Base-by-base conservation (phyloP, 306 rosid species). In the Prunus armeniaca region DNA sequence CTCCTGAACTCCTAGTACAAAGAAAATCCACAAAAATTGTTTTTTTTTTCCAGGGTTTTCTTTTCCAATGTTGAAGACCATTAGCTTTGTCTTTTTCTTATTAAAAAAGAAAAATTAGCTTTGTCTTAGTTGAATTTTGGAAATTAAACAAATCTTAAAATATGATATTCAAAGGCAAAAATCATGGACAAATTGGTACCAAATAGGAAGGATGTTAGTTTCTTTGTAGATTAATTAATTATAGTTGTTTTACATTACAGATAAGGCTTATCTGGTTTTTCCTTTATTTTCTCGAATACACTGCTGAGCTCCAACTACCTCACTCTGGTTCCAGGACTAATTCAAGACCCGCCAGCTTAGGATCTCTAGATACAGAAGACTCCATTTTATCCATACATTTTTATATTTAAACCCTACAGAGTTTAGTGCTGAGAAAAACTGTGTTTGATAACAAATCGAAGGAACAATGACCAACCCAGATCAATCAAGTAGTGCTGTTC, bases 341-440 rank as follows among this genome's bases (percentile, higher is more conserved):
- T 70, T 70, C 74, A 52, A 70, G n/a, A 30, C 46, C 74, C 74
- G 3, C 10, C 13, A 70, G 54, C 18, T 70, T 12, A 51, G 74
- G 74, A 70, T 70, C 73, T 69, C 61, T 50, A 50, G 34, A 24
- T 7, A 19, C 17, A 25, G n/a, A 34, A 58, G 18, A 58, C 69
- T 64, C 6, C 69, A 30, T 11, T 9, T 41, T 30, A 64, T 64
- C 47, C 57, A 5, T 6, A 8, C 30, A 9, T 32, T 7, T 32
- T 9, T 12, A 6, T 69, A 67, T 69, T 54, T 70, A 70, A 69
- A 30, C 73, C 3, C 24, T 11, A 12, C 34, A 20, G 5, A n/a
- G n/a, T 69, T 3, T 28, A 27, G 19, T 27, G 2, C 58, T 49
- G 41, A 47, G 9, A 49, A 18, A n/a, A 68, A 68, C 41, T 15